These are phyloP conservation scores for Tripterygium wilfordii DNA, from an alignment of 177 flowering plant species.

Conservation along the genomic window DNA sequence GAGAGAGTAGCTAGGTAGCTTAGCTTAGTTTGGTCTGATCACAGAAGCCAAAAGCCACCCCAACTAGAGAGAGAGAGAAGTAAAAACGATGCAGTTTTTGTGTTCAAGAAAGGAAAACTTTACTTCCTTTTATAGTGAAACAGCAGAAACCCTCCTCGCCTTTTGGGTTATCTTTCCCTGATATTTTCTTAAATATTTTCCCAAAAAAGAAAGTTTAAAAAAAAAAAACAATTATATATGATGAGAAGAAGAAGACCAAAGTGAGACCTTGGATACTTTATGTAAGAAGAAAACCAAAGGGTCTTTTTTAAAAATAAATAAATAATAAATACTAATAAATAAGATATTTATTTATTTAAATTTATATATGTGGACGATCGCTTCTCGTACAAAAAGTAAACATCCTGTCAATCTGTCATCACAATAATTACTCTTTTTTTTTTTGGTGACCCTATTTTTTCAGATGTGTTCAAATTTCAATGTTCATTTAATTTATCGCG, in stretches of 20 bases:
- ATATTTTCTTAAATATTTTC: background rate
- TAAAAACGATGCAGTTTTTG: background rate
- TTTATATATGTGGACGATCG: conserved; percentile 7
- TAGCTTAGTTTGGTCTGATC: too few species aligned
- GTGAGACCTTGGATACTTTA: background rate
- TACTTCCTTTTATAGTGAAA: conserved; percentile 15
- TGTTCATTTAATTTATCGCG: too few species aligned
- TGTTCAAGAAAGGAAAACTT: conserved; percentile 23
- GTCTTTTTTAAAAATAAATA: too few species aligned
- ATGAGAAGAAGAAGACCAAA: background rate
- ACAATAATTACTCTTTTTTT: background rate
- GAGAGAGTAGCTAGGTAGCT: background rate
- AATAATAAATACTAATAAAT: too few species aligned
- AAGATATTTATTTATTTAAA: too few species aligned
- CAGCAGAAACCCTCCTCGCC: background rate
- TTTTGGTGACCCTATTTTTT: too few species aligned
- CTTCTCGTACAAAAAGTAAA: conserved; percentile 7
- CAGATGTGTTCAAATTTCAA: too few species aligned
- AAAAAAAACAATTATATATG: background rate
- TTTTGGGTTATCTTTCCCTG: background rate
- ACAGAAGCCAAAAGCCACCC: conserved; percentile 6
- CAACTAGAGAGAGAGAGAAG: conserved; percentile 4
- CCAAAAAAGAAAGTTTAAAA: background rate
- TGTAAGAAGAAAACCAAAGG: too few species aligned
- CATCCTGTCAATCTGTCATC: conserved; percentile 1